Base-by-base conservation (phyloP, 257 asterid species). In the Solanum habrochaites region DNA sequence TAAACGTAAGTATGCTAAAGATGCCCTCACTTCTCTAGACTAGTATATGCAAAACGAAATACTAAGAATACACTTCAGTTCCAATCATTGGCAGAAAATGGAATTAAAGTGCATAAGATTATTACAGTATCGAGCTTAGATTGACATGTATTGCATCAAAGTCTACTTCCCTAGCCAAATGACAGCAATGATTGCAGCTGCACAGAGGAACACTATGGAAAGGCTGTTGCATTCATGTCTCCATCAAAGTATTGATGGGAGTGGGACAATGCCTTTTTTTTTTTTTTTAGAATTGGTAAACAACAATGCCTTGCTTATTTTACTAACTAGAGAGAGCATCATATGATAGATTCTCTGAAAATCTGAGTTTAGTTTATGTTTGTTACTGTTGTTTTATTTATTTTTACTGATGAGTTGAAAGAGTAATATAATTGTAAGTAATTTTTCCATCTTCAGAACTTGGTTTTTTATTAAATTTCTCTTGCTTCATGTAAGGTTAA, bases 401-500 rank as follows among this genome's bases (percentile, higher is more conserved):
- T 31, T 40, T 40, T 18, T 18, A 29, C 29, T 49, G 85, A 49
- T 25, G 15, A 47, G 85, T 81, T 81, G 45, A 49, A 31, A 49
- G 45, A 47, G 67, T 29, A 29, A 10, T 80, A n/a, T 29, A 47
- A 47, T 49, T 81, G 43, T 10, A 6, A 49, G 9, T 49, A 47
- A 73, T 45, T 49, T 80, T 81, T 29, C 69, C 69, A 29, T 80
- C 20, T 81, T 29, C 43, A 81, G 43, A 81, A 31, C 45, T 18
- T 47, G 43, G 62, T 69, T 20, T 81, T 80, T 15, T 49, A 31
- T 29, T 81, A 49, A 81, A 47, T 18, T 47, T 81, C 67, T 81
- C 43, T 70, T 88, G 81, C 31, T 78, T 81, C 77, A 15, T 88
- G 75, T 86, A 62, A 97, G 99, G 99, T 95, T 81, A 97, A 97